phyloP scores from a whole-genome alignment of 768 basidiomycete genomes.

The Serendipita vermifera region DNA sequence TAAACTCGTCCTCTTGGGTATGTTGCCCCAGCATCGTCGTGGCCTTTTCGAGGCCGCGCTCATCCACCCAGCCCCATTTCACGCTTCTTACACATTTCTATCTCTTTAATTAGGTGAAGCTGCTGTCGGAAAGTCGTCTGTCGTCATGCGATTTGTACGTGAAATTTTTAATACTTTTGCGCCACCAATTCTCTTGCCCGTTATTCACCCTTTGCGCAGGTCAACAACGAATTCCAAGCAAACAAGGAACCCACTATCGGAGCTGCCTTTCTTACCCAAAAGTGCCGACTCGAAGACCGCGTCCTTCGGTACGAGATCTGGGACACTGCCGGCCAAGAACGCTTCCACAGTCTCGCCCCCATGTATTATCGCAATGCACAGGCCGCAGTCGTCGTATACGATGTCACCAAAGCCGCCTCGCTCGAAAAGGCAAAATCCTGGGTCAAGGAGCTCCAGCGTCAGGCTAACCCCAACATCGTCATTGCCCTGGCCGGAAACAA shows the following conservation, averaged over 20 bases:
- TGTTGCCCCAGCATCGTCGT: conserved; percentile 19
- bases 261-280: conserved; percentile 90
- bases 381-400: conserved; percentile 96
- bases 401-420: conserved; percentile 89
- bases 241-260: conserved; percentile 99
- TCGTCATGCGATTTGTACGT: conserved; percentile 90
- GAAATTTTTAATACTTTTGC: background rate
- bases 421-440: conserved; percentile 98
- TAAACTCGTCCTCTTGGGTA: conserved; percentile 91
- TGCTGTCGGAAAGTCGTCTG: conserved; percentile 97
- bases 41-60: conserved; percentile 1
- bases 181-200: background rate
- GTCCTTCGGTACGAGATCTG: conserved; percentile 92
- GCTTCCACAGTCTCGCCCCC: conserved; percentile 94
- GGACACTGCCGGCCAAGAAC: conserved; percentile 92
- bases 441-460: conserved; percentile 98
- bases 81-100: conserved; percentile 9
- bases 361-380: conserved; percentile 99
- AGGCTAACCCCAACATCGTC: conserved; percentile 98
- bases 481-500: conserved; percentile 98
- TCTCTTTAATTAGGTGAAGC: conserved; percentile 74
- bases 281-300: conserved; percentile 89
- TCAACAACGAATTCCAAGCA: conserved; percentile 94
- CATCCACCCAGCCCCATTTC: background rate
- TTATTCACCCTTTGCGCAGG: conserved; percentile 30